Evolutionary conservation across 306 rosid species (phyloP), one percentile per base, ranked within the genome.

Genomic region (Purshia tridentata): DNA sequence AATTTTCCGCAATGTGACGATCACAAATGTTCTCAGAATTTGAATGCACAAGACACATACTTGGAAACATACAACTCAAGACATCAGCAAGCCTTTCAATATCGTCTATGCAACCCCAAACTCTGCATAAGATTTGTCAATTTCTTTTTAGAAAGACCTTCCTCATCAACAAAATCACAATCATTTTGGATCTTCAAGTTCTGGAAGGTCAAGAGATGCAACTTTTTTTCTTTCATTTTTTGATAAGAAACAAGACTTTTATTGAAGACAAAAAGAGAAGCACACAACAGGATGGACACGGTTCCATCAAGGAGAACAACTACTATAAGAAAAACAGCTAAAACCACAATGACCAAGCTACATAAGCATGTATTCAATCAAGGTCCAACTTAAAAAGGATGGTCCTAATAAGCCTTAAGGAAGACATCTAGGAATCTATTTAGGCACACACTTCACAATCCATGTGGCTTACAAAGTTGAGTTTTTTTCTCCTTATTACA

Each of bases 371-470:
- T 61, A 13, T 40, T 49, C 40, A 8, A 53, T 4, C 5, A 50
- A 13, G 50, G 40, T 48, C 2, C 55, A 22, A 11, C 13, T 41
- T 11, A 51, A 4, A 14, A 4, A 42, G 42, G 42, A 56, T 14
- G 14, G 62, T 19, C 52, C 50, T 40, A 10, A 44, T 3, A 65
- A 14, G 12, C 68, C 18, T 15, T 60, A 10, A 13, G 53, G 18
- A 7, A 13, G 56, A 42, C 37, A 56, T 13, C 70, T 56, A 57
- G 46, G 53, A 70, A 14, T 45, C 74, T 56, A 71, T 18, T 29
- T 45, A 56, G 62, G 66, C 16, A 20, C 42, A 60, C 72, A 75
- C 9, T 42, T 49, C 40, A 23, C 15, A 44, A 23, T 9, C 54
- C 23, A 41, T n/a, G 22, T 39, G 67, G 49, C 67, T 62, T 41